Base-by-base conservation (phyloP, 2,329 filamentous ascomycete species). In the Stenocarpella maydis region DNA sequence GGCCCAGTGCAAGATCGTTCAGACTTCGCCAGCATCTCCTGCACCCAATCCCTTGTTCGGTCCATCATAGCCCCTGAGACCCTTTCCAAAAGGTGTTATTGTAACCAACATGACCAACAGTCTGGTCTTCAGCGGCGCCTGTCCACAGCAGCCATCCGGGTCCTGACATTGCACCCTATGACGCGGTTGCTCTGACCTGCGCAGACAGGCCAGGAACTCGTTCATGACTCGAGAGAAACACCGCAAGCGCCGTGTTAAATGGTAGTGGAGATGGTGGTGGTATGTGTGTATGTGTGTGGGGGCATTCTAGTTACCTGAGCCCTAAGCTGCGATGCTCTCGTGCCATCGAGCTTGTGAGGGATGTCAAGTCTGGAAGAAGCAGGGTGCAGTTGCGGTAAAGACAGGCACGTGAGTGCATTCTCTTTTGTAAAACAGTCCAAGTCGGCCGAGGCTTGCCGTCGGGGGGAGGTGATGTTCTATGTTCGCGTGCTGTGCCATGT, bases 391-490 rank as follows among this genome's bases (percentile, higher is more conserved):
- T 54, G 43, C 54, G 28, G 52, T 21, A 58, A 49, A 26, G 52
- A 47, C 41, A 67, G 54, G 65, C 65, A 67, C 65, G 41, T 67
- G 65, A 50, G 65, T 58, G 65, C 65, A 50, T 58, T 39, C 17
- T 67, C 52, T 47, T 31, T 37, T 53, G 49, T 19, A 19, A 58
- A 47, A 12, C 21, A 58, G 34, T 7, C 34, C 31, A n/a, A 41
- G 31, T 21, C 31, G 65, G 52, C 43, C 24, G 52, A 50, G 17
- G 24, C 19, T 68, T 34, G n/a, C 26, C 19, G 15, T 17, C 47
- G 9, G 19, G 47, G 24, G 9, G 19, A 37, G 24, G 47, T 39
- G n/a, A 61, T 34, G 54, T 34, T 45, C 55, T 37, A 41, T 24
- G 34, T 70, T 31, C 55, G n/a, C 58, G 55, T 34, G 52, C 69